Evolutionary conservation across 1,139 yeast species (phyloP).

Genomic region (Lodderomyces elongisporus): DNA sequence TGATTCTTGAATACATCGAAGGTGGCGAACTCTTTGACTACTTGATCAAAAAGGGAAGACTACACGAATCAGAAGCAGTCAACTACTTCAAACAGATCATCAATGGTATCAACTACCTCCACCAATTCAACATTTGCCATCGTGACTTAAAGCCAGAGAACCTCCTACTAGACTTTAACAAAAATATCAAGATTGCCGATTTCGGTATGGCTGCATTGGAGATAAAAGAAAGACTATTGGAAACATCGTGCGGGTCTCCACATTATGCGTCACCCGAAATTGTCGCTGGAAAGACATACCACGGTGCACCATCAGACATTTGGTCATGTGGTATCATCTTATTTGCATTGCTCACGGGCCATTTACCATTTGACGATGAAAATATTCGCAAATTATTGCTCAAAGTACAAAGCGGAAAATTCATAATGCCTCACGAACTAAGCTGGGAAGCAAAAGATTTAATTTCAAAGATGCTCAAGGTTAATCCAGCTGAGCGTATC

Average conservation of each 20-base stretch:
- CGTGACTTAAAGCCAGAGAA: slow-evolving; percentile 96
- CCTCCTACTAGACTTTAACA: slow-evolving; percentile 75
- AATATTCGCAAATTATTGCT: slow-evolving; percentile 78
- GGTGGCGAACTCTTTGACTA: slow-evolving; percentile 96
- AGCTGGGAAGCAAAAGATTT: slow-evolving; percentile 83
- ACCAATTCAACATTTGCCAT: slow-evolving; percentile 89
- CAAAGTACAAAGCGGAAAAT: slow-evolving; percentile 89
- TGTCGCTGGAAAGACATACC: slow-evolving; percentile 89
- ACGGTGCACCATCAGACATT: slow-evolving; percentile 95
- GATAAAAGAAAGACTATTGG: slow-evolving; percentile 74
- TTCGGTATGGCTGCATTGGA: slow-evolving; percentile 99
- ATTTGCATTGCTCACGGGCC: slow-evolving; percentile 90
- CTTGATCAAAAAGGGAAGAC: slow-evolving; percentile 78
- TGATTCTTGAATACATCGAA: slow-evolving; percentile 91
- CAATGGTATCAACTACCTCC: slow-evolving; percentile 88
- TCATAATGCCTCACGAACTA: slow-evolving; percentile 74
- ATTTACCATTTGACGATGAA: slow-evolving; percentile 95
- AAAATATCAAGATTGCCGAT: slow-evolving; percentile 93
- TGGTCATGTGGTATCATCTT: slow-evolving; percentile 98
- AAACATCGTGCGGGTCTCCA: slow-evolving; percentile 97
- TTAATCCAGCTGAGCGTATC: slow-evolving; percentile 75
- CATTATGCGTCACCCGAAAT: slow-evolving; percentile 98
- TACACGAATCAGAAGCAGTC: slow-evolving; percentile 86
- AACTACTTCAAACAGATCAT: slow-evolving; percentile 89
- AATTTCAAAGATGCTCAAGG: slow-evolving; percentile 74